Conservation (phyloP, 2,329 filamentous ascomycete genomes). For the Alternaria burnsii region DNA sequence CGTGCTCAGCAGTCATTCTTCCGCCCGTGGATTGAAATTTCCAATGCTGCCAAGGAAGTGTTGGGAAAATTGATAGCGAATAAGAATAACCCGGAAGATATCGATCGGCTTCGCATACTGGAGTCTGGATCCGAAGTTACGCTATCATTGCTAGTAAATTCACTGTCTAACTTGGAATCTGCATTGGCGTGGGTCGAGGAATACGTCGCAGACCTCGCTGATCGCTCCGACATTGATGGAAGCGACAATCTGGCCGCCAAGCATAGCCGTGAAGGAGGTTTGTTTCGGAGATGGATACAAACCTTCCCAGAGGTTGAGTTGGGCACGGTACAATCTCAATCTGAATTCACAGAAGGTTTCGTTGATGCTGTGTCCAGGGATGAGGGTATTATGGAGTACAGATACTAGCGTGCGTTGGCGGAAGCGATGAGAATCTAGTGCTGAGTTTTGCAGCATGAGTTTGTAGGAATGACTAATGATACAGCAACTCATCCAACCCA, state of each 20-base stretch:
- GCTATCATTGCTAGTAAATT: background rate
- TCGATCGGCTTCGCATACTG: background rate
- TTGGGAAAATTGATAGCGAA: background rate
- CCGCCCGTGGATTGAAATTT: constrained; percentile 7
- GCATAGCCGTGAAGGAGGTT: constrained; percentile 11
- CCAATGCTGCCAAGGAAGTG: background rate
- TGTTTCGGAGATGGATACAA: constrained; percentile 17
- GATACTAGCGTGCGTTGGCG: background rate
- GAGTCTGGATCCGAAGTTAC: background rate
- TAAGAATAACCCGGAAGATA: background rate
- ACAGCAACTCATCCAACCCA: background rate
- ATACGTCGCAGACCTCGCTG: background rate
- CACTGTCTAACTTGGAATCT: background rate
- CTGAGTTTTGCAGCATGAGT: background rate
- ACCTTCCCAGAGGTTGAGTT: constrained; percentile 16
- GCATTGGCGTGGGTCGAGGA: constrained; percentile 10
- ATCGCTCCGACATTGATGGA: background rate
- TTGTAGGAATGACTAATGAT: background rate
- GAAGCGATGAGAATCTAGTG: background rate
- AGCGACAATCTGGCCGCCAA: background rate
- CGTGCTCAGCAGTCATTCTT: constrained; percentile 13
- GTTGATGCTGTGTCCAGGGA: background rate
- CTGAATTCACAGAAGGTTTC: constrained; percentile 4
- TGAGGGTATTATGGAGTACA: background rate
- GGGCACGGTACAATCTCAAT: background rate